Evolutionary conservation across 768 basidiomycete species (phyloP), one percentile per base, ranked within the genome.

Genomic region (Podaxis sp.): DNA sequence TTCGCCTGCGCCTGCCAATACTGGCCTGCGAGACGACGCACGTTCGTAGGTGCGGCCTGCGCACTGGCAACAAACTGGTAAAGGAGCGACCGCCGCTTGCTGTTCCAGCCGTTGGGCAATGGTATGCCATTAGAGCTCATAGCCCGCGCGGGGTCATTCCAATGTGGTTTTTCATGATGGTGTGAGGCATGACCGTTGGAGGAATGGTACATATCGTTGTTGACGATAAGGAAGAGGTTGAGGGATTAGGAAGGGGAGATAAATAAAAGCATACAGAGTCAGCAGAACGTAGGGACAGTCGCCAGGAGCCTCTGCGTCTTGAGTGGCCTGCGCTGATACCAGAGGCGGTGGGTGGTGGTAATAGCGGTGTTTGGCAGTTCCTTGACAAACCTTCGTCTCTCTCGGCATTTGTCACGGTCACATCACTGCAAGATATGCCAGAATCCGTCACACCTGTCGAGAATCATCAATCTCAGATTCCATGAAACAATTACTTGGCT

Each of bases 101-200:
- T 24, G 33, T 47, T 46, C 36, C 53, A 61, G 43, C 53, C 43
- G 22, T 37, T 47, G 9, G 60, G 72, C 57, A 72, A 68, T 27
- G 77, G 73, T 33, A 76, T 66, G 37, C 70, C 61, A 27, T 70
- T 72, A 25, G 73, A 66, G 54, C 72, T 70, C 53, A 74, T 64
- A 50, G 69, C 72, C 74, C 74, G 75, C 60, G 64, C 69, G 61
- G 64, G 57, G 59, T 68, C 68, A 61, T 59, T 64, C 61, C 66
- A 57, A 56, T 69, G 68, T 64, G 67, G 55, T 24, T 63, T 66
- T 61, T 73, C 70, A 59, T 68, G 67, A 56, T 36, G 58, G 41
- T 29, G 68, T 57, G 59, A 65, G 51, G 66, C 62, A 55, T 71
- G 68, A 66, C 72, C 72, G 66, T 72, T 67, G 57, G 65, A 62